Evolutionary conservation across 371 early-diverging fungal genomes (phyloP), one percentile per base, ranked within the genome.

Genomic region (Rhizopus sp.): DNA sequence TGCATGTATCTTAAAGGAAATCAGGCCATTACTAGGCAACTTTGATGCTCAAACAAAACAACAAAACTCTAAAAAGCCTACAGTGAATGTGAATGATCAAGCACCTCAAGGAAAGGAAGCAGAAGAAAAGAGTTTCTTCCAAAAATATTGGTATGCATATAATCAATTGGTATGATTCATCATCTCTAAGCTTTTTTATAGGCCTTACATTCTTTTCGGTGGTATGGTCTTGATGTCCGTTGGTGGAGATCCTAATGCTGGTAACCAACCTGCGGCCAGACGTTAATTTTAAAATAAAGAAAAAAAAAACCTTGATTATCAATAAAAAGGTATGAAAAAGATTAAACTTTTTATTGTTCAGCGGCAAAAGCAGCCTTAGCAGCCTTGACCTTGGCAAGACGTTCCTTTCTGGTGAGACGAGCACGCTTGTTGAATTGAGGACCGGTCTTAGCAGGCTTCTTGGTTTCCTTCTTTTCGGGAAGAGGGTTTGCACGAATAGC

Each of bases 401-500:
- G 91, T 86, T 96, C 91, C 87, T 93, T 92, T 80, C 86, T 83
- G 88, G 86, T 96, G 77, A 80, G 77, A 64, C 59, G 46, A 62
- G 47, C 38, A n/a, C 72, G 73, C 85, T 70, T 88, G 85, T 69
- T 85, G 76, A 81, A 77, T 71, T 15, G 52, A 7, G 37, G 5
- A 80, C 83, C 23, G 72, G 73, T 68, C 72, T 72, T 80, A 59
- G 85, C 83, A 58, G 81, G 75, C 69, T 80, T 80, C 81, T 86
- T 86, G 86, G 90, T 88, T 61, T 83, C 85, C 74, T 87, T 87
- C 70, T 82, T 78, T 77, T 82, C 81, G 78, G 76, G 63, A 56
- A 68, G 48, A 55, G 99, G 97, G 82, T 95, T 85, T 47, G 81
- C 95, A 73, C 97, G 96, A 87, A 99, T 99, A 66, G 89, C 89